Base-by-base conservation (phyloP, 2,329 filamentous ascomycete genomes). In the Hymenoscyphus repandus region DNA sequence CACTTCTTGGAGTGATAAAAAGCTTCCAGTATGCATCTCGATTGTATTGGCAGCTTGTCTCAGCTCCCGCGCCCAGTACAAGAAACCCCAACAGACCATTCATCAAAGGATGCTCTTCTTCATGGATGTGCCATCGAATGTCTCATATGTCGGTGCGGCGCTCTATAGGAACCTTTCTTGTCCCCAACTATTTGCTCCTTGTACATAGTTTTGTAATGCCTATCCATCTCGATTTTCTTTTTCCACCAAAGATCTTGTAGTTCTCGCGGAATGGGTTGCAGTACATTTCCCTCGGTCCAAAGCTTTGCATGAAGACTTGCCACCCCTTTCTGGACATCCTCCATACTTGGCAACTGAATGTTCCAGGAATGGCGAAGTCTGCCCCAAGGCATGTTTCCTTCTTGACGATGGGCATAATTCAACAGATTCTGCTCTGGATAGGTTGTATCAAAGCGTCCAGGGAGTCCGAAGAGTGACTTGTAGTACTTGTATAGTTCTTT, bases 341-440 rank as follows among this genome's bases (percentile, higher is more conserved):
- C 54, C 50, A 62, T 47, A 39, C 58, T 69, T 13, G 68, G 68
- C 58, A 67, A 66, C n/a, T 66, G 69, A 5, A 68, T 65, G 50
- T 65, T 72, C 71, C 71, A 74, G 13, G 58, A 62, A 47, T 63
- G 64, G 46, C 68, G 57, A 43, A 73, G 48, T 47, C 68, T 64
- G 15, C 61, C 57, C 71, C 71, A 74, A 0, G 71, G 70, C 70
- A 73, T 74, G 10, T 67, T 60, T 0, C 70, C 71, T 9, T 64
- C 59, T 6, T 65, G 52, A 9, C 71, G 62, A 53, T 72, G 70
- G 2, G 69, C 72, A 54, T 74, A 73, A 56, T 74, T 73, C 15
- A 73, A 59, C 22, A 75, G 57, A 51, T 68, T 68, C 56, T 74
- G 72, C 53, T 74, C 72, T 54, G 69, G 69, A 13, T 65, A 67